Evolutionary conservation across 306 rosid genomes (phyloP).

Genomic region (Citrullus amarus): DNA sequence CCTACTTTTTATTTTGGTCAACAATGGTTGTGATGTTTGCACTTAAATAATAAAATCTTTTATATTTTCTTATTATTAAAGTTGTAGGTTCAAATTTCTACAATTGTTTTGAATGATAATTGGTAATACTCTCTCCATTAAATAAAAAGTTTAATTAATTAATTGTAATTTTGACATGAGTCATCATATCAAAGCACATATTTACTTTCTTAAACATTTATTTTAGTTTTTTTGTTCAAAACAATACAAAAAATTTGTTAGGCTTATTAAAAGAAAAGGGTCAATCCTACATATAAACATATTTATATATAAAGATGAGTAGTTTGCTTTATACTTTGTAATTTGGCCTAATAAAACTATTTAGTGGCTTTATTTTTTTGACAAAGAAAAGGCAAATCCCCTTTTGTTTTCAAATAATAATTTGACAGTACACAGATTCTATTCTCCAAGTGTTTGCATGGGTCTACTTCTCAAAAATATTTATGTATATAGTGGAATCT

Average conservation of each 20-base stretch:
- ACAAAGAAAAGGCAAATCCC: background rate
- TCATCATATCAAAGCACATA: too few relatives aligned
- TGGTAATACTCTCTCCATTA: too few relatives aligned
- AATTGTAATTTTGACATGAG: too few relatives aligned
- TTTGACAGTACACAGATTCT: background rate
- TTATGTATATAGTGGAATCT: constrained; percentile 2
- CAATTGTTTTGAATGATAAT: too few relatives aligned
- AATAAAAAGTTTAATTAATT: too few relatives aligned
- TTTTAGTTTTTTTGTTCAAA: background rate
- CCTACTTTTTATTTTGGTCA: too few relatives aligned
- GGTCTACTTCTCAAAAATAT: background rate
- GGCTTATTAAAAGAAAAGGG: background rate
- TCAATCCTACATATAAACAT: background rate
- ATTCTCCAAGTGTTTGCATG: background rate
- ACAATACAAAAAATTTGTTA: background rate
- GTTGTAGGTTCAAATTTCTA: too few relatives aligned
- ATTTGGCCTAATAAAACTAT: background rate
- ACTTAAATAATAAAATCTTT: too few relatives aligned
- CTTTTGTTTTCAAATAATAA: background rate
- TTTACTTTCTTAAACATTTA: too few relatives aligned
- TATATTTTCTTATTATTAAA: too few relatives aligned
- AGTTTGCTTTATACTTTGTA: background rate
- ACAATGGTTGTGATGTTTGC: too few relatives aligned
- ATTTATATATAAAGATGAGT: background rate
- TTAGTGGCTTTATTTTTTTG: background rate